These are phyloP conservation scores for Kwoniella botswanensis DNA, from an alignment of 768 basidiomycete species.

Conservation along the genomic window DNA sequence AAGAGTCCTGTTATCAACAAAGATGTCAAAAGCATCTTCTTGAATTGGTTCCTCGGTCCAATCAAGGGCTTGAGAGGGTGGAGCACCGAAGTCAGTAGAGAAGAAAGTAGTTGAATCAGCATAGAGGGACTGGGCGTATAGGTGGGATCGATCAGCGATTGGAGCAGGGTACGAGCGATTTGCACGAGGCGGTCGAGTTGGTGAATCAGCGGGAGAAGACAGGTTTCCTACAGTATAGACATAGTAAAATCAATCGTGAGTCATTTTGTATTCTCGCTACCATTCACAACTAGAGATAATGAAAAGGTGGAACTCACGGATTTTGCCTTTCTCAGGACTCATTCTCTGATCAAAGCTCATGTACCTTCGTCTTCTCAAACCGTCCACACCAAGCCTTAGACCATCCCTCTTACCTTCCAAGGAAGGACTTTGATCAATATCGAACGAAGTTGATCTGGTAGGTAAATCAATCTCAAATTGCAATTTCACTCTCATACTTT, in stretches of 20 bases:
- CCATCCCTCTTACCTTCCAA: not conserved
- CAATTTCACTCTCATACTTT: conserved; percentile 30
- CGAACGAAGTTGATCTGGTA: not conserved
- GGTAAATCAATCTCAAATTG: conserved; percentile 28
- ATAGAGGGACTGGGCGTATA: conserved; percentile 22
- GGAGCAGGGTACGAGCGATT: conserved; percentile 43
- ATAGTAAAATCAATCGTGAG: not conserved
- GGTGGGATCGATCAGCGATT: conserved; percentile 5
- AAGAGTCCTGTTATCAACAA: conserved; percentile 25
- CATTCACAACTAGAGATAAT: not conserved
- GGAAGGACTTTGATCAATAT: not conserved
- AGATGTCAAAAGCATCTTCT: conserved; percentile 35
- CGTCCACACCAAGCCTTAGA: conserved; percentile 8
- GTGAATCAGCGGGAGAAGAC: conserved; percentile 23
- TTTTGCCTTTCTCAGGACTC: not conserved
- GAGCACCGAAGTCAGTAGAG: conserved; percentile 8
- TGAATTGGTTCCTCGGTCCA: not conserved
- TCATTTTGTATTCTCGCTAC: too few species aligned
- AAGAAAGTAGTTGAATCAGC: conserved; percentile 24
- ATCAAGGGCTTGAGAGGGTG: conserved; percentile 1
- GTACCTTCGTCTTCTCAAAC: conserved; percentile 20
- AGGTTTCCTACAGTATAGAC: conserved; percentile 18
- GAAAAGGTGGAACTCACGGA: conserved; percentile 7
- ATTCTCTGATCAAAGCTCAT: conserved; percentile 19
- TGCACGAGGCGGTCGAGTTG: conserved; percentile 6